Evolutionary conservation across 345 rosid species (phyloP).

Genomic region (Ceriops decandra): DNA sequence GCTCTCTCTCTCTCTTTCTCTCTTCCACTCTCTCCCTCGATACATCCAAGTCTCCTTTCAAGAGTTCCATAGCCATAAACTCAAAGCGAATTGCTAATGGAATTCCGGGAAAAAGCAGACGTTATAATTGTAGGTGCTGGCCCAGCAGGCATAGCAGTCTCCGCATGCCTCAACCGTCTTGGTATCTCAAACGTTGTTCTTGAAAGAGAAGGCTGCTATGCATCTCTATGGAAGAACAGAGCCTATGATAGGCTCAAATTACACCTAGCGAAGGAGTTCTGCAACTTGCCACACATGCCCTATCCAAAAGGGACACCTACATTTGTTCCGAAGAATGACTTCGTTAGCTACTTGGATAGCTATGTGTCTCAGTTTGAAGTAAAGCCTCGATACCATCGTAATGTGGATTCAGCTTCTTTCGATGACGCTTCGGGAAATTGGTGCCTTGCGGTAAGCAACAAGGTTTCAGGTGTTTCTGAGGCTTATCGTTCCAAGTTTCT

Average conservation of each 20-base stretch:
- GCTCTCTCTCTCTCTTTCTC: no score
- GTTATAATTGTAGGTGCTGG: constrained; percentile 22
- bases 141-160: constrained; percentile 23
- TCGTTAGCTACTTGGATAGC: constrained; percentile 19
- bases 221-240: constrained; percentile 21
- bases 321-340: constrained; percentile 8
- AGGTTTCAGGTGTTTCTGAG: neutral
- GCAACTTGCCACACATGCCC: constrained; percentile 23
- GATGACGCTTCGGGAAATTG: constrained; percentile 7
- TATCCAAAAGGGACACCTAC: constrained; percentile 1
- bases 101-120: constrained; percentile 1
- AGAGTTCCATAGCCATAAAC: neutral
- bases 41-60: no score
- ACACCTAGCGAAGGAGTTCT: constrained; percentile 22
- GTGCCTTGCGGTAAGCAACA: constrained; percentile 6
- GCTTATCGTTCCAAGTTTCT: constrained; percentile 15
- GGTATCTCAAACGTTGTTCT: constrained; percentile 12
- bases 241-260: constrained; percentile 23
- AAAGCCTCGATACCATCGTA: constrained; percentile 7
- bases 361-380: constrained; percentile 15
- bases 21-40: no score
- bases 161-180: constrained; percentile 15
- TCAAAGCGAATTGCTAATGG: no score
- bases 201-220: constrained; percentile 22
- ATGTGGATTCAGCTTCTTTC: constrained; percentile 8